Base-by-base conservation (phyloP, 495 filamentous ascomycete genomes). In the Aspergillus ellipticus region DNA sequence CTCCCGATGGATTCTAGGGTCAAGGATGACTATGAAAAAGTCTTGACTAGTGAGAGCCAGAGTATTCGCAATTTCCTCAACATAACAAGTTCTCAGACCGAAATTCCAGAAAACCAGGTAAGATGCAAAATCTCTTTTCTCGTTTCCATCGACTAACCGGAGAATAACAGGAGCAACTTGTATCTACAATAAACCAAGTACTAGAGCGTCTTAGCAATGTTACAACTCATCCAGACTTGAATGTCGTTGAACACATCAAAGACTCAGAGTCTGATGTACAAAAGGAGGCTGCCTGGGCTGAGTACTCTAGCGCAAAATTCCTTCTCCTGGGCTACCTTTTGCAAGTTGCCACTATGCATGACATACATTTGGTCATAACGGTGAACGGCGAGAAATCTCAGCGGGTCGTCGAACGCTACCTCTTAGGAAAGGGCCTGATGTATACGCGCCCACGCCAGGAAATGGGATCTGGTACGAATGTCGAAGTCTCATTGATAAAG, bases 241-340 rank as follows among this genome's bases (percentile, higher is more conserved):
- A 81, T 39, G 68, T 69, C 56, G 65, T 61, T 42, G 70, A 59
- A 3, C 74, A 74, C 64, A 64, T 68, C 58, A 74, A 64, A 59
- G 69, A 58, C 42, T 45, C 63, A 4, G 63, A 62, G 4, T 69
- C 66, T 0, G 63, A 75, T 22, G 60, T 75, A 15, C 61, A 67
- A 26, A 68, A 75, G 43, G 78, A 82, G 55, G 77, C 82, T 10
- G 63, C 70, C 13, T 85, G 81, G 77, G 78, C 81, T 4, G 78
- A 82, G 43, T 72, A 76, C 13, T 80, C 76, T 13, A 85, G 83
- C 58, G 64, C 80, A 24, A 81, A 85, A 61, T 83, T 88, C 60
- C 58, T 73, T 19, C 77, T 88, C 56, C 65, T 87, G 5, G 66
- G 75, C 29, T 69, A 78, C 61, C 67, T 87, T 37, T 61, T 85